phyloP scores from a whole-genome alignment of 2,329 filamentous ascomycete genomes.

The Pseudocercospora ulei region DNA sequence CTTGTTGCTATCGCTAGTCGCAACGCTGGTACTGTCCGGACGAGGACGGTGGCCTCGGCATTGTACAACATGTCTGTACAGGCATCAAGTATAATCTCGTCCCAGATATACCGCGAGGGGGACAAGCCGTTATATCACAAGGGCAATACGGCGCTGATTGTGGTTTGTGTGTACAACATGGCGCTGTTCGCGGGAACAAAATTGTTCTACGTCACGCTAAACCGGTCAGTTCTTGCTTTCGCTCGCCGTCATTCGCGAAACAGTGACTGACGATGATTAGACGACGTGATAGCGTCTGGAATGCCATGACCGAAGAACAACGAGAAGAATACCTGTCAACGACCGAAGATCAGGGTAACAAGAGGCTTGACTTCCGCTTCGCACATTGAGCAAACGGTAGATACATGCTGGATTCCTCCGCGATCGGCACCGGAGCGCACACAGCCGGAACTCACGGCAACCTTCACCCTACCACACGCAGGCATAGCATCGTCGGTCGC shows the following conservation, averaged over 20 bases:
- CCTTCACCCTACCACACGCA: too few species aligned
- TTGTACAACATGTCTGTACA: slow-evolving; percentile 50
- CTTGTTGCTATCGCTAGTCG: slow-evolving; percentile 53
- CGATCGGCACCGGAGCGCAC: too few species aligned
- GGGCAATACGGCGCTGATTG: slow-evolving; percentile 48
- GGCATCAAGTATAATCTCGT: slow-evolving; percentile 34
- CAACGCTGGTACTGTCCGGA: slow-evolving; percentile 54
- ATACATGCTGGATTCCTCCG: too few species aligned
- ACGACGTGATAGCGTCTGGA: slow-evolving; percentile 39
- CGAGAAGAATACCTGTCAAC: slow-evolving; percentile 43
- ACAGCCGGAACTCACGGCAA: too few species aligned
- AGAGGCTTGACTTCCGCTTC: slow-evolving; percentile 38
- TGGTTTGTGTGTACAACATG: slow-evolving; percentile 44
- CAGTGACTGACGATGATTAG: slow-evolving; percentile 12
- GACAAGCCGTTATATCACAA: slow-evolving; percentile 48
- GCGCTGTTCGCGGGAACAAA: slow-evolving; percentile 45
- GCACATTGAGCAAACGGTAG: slow-evolving; percentile 3
- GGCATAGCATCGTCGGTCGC: too few species aligned
- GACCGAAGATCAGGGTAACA: slow-evolving; percentile 36
- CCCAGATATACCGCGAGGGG: slow-evolving; percentile 45
- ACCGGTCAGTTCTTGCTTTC: slow-evolving; percentile 33
- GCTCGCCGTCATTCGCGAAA: background rate
- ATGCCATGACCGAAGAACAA: slow-evolving; percentile 43
- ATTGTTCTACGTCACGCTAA: slow-evolving; percentile 46
- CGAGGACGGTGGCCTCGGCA: slow-evolving; percentile 53